Base-by-base conservation (phyloP, 1,284 basidiomycete genomes). In the Cystobasidium sp. region DNA sequence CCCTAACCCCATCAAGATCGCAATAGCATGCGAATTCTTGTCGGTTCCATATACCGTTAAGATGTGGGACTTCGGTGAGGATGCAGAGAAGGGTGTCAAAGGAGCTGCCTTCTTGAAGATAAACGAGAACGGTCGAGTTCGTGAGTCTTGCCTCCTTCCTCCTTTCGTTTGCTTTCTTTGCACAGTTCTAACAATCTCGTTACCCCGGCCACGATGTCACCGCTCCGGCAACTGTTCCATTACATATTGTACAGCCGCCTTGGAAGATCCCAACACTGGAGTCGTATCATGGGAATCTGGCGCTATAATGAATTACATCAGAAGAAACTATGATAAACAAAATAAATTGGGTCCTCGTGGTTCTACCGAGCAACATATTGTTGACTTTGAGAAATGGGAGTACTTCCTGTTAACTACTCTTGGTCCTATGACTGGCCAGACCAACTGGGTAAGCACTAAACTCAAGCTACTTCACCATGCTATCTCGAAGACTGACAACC, bases 1-100 rank as follows among this genome's bases (percentile, higher is more conserved):
- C n/a, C 56, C 56, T 43, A 59, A 59, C 37, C 56, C 56, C 56
- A 59, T 59, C 56, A 59, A 59, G 39, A 59, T 59, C 56, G 56
- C 56, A 41, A 59, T 59, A 6, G 56, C 56, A 59, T 59, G 56
- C 56, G 56, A 59, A n/a, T 59, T 41, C 56, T 59, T 59, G 56
- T 41, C 39, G 39, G 56, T 59, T 7, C 56, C 56, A 22, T 59
- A 59, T n/a, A 59, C 37, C 4, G 43, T 59, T 18, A 59, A 59
- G 31, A 59, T 59, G 56, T 59, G 56, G 56, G 18, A 59, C 9
- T 59, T 59, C 39, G 56, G 56, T 39, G 56, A 59, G 18, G 56
- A 59, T 59, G 56, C 56, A 59, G 56, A 59, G 56, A 41, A 39
- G 16, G 56, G 56, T 9, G 56, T 59, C 31, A 59, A 59, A 59